Percentiles rank a stretch among this genome's conserved stretches.
These are phyloP conservation scores for Plectranthus barbatus DNA, from an alignment of 257 asterid species.

Conservation along the genomic window DNA sequence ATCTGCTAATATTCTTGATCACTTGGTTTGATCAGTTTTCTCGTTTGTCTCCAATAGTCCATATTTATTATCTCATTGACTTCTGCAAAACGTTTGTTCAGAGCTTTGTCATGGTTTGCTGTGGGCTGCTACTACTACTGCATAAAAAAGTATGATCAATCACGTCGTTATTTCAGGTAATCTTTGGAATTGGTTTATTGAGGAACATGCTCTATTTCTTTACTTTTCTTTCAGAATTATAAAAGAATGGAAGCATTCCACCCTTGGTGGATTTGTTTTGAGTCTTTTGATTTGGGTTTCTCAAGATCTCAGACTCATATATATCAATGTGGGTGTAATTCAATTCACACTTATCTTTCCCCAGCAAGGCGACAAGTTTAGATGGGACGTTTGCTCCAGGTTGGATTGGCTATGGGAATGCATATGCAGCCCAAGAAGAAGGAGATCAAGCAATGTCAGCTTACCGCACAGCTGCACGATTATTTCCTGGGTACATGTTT, in stretches of 20 bases:
- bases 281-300: not conserved
- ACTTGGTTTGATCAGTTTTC: slow-evolving; percentile 2
- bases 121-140: slow-evolving; percentile 98
- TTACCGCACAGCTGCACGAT: slow-evolving; percentile 97
- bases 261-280: not conserved
- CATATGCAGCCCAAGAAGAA: slow-evolving; percentile 92
- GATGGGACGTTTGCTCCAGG: slow-evolving; percentile 97
- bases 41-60: not conserved
- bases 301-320: not conserved
- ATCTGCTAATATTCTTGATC: slow-evolving; percentile 1
- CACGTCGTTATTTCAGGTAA: slow-evolving; percentile 95
- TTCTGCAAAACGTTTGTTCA: slow-evolving; percentile 29
- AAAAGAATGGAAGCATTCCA: not conserved
- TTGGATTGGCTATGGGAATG: slow-evolving; percentile 96
- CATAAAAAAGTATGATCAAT: slow-evolving; percentile 83
- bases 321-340: not conserved
- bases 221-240: too few relatives aligned
- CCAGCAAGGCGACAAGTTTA: slow-evolving; percentile 93
- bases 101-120: slow-evolving; percentile 98
- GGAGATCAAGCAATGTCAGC: slow-evolving; percentile 99
- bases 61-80: slow-evolving; percentile 13
- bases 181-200: not conserved
- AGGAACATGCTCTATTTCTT: slow-evolving; percentile 10
- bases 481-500: slow-evolving; percentile 84
- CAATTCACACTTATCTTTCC: slow-evolving; percentile 14